phyloP scores from a whole-genome alignment of 768 basidiomycete species.

The Porphyrellus cyaneotinctus region DNA sequence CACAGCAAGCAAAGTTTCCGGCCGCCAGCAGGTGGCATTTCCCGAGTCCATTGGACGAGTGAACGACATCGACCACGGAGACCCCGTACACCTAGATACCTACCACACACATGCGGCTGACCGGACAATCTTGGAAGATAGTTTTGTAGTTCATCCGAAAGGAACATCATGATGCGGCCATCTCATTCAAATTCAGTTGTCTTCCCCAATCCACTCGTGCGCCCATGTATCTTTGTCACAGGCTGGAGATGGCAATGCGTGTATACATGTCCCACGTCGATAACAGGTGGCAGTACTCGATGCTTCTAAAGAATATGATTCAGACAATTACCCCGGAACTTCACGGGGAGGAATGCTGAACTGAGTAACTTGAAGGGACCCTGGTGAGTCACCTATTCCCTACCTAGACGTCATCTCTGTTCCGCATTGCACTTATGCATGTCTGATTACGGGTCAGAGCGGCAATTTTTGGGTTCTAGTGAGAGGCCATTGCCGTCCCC shows the following conservation, averaged over 20 bases:
- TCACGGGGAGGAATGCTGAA: not conserved
- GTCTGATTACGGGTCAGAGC: not conserved
- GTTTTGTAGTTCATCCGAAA: not conserved
- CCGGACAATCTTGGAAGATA: not conserved
- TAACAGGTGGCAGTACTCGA: not conserved
- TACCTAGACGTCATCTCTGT: not conserved
- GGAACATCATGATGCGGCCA: not conserved
- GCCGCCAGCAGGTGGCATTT: no score
- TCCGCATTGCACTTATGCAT: slow-evolving; percentile 4
- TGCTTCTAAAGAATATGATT: not conserved
- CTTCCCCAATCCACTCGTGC: not conserved
- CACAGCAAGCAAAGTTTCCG: no score
- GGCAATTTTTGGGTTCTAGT: no score
- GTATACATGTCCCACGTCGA: no score
- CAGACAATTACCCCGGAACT: not conserved
- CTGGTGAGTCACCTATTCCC: not conserved
- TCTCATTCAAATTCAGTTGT: not conserved
- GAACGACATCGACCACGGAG: not conserved
- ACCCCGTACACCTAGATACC: not conserved
- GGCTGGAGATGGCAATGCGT: not conserved
- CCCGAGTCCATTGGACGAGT: no score
- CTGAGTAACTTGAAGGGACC: no score
- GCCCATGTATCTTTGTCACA: not conserved
- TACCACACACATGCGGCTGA: not conserved
- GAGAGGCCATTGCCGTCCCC: not conserved